Evolutionary conservation across 345 rosid genomes (phyloP).

Genomic region (Arabis alpina): DNA sequence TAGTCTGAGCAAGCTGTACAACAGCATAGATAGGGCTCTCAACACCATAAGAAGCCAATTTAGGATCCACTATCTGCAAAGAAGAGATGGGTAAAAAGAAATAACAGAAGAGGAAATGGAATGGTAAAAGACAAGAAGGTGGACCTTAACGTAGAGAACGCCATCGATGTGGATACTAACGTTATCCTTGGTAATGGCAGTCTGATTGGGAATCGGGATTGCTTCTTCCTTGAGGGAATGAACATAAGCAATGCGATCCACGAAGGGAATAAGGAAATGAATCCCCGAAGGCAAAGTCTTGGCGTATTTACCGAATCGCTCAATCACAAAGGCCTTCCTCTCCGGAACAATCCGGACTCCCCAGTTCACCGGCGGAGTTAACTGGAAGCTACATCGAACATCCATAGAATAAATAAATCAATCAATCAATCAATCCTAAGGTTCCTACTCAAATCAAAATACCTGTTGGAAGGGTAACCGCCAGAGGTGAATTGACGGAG

Average conservation of each 20-base stretch:
- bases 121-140: conserved; percentile 8
- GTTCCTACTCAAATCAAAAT: conserved; percentile 15
- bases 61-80: conserved; percentile 88
- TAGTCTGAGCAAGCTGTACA: conserved; percentile 94
- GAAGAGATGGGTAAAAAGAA: no score
- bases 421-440: conserved; percentile 9
- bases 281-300: conserved; percentile 87
- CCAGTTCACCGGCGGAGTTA: conserved; percentile 82
- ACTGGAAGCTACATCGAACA: conserved; percentile 56
- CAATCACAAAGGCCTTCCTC: conserved; percentile 85
- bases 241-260: conserved; percentile 92
- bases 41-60: conserved; percentile 90
- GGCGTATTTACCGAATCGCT: conserved; percentile 84
- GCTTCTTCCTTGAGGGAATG: conserved; percentile 99
- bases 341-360: conserved; percentile 91
- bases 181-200: conserved; percentile 92
- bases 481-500: conserved; percentile 39
- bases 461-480: conserved; percentile 61
- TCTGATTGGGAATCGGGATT: conserved; percentile 84
- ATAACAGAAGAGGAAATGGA: no score
- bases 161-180: conserved; percentile 93
- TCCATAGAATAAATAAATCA: background rate
- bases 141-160: conserved; percentile 90
- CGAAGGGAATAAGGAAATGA: conserved; percentile 84
- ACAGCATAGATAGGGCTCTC: conserved; percentile 95